A percentile compares a stretch with the other conserved stretches of the same genome.
Conservation (phyloP, 2,329 filamentous ascomycete genomes). For the Ploettnerulaceae sp. region DNA sequence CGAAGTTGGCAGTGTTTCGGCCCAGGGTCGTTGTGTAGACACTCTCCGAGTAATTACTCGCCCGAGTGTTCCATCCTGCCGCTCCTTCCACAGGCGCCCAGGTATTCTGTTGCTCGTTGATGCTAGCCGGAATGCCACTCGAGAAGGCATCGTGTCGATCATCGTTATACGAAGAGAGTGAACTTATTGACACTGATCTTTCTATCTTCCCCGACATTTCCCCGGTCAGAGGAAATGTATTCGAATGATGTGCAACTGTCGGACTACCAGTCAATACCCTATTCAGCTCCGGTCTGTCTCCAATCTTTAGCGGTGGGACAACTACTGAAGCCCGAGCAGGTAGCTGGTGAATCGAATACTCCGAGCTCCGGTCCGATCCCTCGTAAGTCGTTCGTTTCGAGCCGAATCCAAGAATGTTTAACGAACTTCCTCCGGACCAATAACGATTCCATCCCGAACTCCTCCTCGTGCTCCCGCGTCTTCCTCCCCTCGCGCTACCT, state of each 20-base stretch:
- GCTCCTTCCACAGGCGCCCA: conserved; percentile 34
- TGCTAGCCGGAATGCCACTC: conserved; percentile 60
- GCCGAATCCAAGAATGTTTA: conserved; percentile 60
- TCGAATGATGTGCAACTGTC: conserved; percentile 51
- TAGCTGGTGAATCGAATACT: conserved; percentile 43
- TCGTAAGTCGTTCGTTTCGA: conserved; percentile 41
- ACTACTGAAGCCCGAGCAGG: conserved; percentile 60
- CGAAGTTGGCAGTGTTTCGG: conserved; percentile 28
- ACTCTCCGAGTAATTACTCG: conserved; percentile 48
- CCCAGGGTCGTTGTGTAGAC: conserved; percentile 42
- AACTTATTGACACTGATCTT: conserved; percentile 44
- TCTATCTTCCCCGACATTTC: conserved; percentile 59
- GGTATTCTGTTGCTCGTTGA: conserved; percentile 32
- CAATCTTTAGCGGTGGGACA: conserved; percentile 62
- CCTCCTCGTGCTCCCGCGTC: conserved; percentile 39
- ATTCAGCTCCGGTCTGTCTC: conserved; percentile 51
- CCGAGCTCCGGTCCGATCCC: conserved; percentile 43
- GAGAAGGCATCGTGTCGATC: conserved; percentile 48
- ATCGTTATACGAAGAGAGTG: conserved; percentile 29
- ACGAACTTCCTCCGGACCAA: conserved; percentile 67
- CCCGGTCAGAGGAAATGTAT: conserved; percentile 47
- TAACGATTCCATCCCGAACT: conserved; percentile 75
- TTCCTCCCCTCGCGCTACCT: conserved; percentile 18
- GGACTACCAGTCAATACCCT: conserved; percentile 66
- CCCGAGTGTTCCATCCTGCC: conserved; percentile 41